Conservation (phyloP, 257 asterid species). For the Fraxinus excelsior region DNA sequence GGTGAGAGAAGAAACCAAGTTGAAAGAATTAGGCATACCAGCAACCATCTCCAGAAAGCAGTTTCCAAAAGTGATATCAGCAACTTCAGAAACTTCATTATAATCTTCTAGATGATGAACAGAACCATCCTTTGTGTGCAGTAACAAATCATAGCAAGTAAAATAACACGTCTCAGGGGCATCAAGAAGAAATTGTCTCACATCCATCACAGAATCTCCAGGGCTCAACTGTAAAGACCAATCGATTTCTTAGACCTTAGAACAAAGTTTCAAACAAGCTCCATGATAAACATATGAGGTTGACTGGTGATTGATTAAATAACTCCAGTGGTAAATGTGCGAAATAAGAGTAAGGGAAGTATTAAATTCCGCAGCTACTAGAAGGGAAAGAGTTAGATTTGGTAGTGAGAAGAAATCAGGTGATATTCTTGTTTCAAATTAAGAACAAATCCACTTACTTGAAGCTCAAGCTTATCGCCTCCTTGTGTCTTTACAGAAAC, state of each 20-base stretch:
- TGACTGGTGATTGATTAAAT: background rate
- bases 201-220: constrained; percentile 97
- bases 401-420: background rate
- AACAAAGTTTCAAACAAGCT: constrained; percentile 10
- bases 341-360: background rate
- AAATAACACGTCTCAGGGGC: constrained; percentile 89
- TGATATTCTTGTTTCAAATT: constrained; percentile 8
- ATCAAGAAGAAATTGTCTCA: constrained; percentile 95
- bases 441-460: constrained; percentile 49
- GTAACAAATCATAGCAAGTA: constrained; percentile 88
- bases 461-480: constrained; percentile 90
- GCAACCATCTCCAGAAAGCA: constrained; percentile 93
- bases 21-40: constrained; percentile 49
- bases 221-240: constrained; percentile 84
- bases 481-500: constrained; percentile 82
- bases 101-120: constrained; percentile 83
- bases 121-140: constrained; percentile 80
- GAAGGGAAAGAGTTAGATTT: constrained; percentile 9
- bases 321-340: background rate
- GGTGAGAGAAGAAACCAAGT: constrained; percentile 18
- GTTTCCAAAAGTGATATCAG: constrained; percentile 81
- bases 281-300: background rate
- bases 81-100: constrained; percentile 91
- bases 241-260: constrained; percentile 24
- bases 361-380: constrained; percentile 10